Base-by-base conservation (phyloP, 2,329 filamentous ascomycete genomes). In the Allantophomopsis lycopodina region DNA sequence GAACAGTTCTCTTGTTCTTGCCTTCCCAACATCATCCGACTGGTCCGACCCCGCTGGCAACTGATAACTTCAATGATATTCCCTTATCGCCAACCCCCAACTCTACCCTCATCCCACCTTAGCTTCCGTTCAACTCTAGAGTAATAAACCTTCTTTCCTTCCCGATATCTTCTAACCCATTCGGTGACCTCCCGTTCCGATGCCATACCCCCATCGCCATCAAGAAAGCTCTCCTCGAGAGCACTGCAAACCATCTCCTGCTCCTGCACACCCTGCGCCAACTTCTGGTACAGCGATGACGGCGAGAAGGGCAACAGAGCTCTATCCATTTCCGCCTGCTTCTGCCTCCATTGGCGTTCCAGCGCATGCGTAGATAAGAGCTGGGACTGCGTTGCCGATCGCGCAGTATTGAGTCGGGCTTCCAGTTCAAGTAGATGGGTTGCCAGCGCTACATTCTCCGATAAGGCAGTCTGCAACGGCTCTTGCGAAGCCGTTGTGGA, bases 51-150 rank as follows among this genome's bases (percentile, higher is more conserved):
- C 14, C 15, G 12, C 6, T 12, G 34, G 21, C 31, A 14, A 32
- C 11, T 23, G 18, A 16, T 23, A 15, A 33, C 14, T 17, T 16
- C 20, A 37, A 14, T 5, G 12, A 28, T 16, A 15, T 10, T 20
- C 17, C 18, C 34, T 76, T 65, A 89, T 53, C 89, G 74, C 91
- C 91, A 96, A 1, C 91, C 91, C 10, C 89, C 89, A 28, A 96
- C 89, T 48, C 89, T 71, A 17, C 89, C 87, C 61, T 96, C 89
- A 57, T 96, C 91, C 91, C 91, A 96, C 50, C 91, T 72, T 52
- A 87, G 83, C 60, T 88, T 94, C 48, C 85, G 74, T 64, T 96
- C 91, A 54, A 80, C 77, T 42, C 91, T 71, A 40, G 88, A 65
- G 54, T 91, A 93, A 45, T 80, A 79, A 42, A 82, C 64, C 50